Percentiles rank a stretch among this genome's conserved stretches.
Evolutionary conservation across 1,284 basidiomycete species (phyloP).

Genomic region (Gomphus bonarii): DNA sequence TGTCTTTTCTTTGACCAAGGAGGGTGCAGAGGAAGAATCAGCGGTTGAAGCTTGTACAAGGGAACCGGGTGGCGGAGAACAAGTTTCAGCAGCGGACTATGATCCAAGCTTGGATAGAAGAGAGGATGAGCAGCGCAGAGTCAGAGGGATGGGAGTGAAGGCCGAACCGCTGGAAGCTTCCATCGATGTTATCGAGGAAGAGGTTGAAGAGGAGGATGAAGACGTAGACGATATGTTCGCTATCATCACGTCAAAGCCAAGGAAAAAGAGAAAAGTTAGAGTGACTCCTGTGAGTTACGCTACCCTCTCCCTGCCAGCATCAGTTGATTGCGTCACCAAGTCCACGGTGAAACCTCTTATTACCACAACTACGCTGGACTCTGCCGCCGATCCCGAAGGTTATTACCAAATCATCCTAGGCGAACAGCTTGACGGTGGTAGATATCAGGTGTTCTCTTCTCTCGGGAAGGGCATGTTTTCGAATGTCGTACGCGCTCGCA

Average conservation of each 20-base stretch:
- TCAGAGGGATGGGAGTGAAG: conserved; percentile 31
- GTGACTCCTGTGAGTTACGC: conserved; percentile 36
- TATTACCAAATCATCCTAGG: conserved; percentile 94
- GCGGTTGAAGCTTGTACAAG: conserved; percentile 25
- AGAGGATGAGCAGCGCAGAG: conserved; percentile 68
- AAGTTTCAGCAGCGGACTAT: conserved; percentile 87
- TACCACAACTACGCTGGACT: conserved; percentile 60
- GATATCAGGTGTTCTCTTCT: conserved; percentile 91
- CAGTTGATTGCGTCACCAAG: conserved; percentile 1
- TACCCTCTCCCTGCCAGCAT: conserved; percentile 2
- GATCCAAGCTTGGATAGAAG: conserved; percentile 79
- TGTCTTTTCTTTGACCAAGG: conserved; percentile 52
- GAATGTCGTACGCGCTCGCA: conserved; percentile 85
- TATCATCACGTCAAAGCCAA: conserved; percentile 43
- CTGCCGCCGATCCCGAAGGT: conserved; percentile 82
- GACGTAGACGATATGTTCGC: conserved; percentile 90
- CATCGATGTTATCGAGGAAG: conserved; percentile 47
- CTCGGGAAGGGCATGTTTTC: conserved; percentile 99
- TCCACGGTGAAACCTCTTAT: conserved; percentile 30
- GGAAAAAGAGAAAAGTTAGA: conserved; percentile 47
- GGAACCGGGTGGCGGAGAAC: conserved; percentile 41
- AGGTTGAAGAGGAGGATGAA: conserved; percentile 50
- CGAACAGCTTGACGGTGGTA: conserved; percentile 85
- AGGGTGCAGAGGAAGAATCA: conserved; percentile 37
- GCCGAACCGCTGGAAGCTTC: conserved; percentile 29